These are phyloP conservation scores for Saccharomyces hybrid DNA, from an alignment of 1,139 yeast species.

Conservation along the genomic window DNA sequence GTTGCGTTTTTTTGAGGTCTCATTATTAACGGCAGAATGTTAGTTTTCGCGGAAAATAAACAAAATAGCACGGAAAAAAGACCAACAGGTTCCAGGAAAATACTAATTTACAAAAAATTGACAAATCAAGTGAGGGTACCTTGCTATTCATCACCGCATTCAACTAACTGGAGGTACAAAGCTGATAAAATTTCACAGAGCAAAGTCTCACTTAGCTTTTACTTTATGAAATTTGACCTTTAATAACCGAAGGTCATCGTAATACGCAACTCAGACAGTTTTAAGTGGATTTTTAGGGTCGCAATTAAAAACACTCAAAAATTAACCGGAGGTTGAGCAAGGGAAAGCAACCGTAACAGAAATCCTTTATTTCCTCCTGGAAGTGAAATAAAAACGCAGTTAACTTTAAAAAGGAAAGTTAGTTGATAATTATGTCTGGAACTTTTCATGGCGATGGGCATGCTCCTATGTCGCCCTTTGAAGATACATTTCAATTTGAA, in stretches of 20 bases:
- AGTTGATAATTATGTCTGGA: background rate
- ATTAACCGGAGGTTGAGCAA: background rate
- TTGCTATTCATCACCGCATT: background rate
- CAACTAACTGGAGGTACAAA: background rate
- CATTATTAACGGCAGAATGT: background rate
- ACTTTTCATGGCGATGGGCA: conserved; percentile 10
- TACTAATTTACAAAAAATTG: background rate
- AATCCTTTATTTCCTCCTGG: background rate
- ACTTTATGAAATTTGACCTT: background rate
- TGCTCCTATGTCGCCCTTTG: conserved; percentile 22
- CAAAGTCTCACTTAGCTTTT: background rate
- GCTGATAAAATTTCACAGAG: background rate
- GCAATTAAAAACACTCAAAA: background rate
- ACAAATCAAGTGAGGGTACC: background rate
- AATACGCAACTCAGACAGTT: background rate
- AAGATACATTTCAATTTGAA: conserved; percentile 26
- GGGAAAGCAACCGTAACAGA: background rate
- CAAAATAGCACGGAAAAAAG: background rate
- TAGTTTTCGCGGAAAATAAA: background rate
- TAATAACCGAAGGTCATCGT: background rate
- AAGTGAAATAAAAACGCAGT: background rate
- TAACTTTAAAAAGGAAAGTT: background rate
- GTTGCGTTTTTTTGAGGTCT: background rate
- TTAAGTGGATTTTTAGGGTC: background rate
- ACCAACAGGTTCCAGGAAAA: background rate